Evolutionary conservation across 2,329 filamentous ascomycete genomes (phyloP), one percentile per base, ranked within the genome.

Genomic region (Berkeleyomyces basicola): DNA sequence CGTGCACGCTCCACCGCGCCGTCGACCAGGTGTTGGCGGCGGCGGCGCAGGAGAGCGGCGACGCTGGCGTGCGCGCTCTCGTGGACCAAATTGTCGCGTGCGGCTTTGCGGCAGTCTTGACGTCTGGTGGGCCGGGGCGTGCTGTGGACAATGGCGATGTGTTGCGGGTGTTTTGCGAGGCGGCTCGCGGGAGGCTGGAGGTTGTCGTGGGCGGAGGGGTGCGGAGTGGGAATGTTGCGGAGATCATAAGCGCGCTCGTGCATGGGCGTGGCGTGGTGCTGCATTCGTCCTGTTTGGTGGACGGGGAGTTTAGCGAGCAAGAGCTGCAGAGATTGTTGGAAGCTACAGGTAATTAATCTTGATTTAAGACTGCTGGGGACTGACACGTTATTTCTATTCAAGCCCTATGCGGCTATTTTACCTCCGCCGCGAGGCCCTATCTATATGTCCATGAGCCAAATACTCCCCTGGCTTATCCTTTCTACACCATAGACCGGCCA

Each of bases 1-100:
- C 69, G 14, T 77, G 76, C 66, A 74, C 80, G n/a, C 79, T 83
- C 65, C 80, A 82, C 69, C 76, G 81, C 14, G 81, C 81, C 1
- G 81, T 81, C 64, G 81, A 83, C 67, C 71, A 74, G 16, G 70
- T 81, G 9, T 67, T 78, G 2, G 70, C 64, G 7, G 57, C 66
- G 42, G 63, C 66, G 7, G 65, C 67, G 55, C 59, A 63, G 7
- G 43, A 36, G 7, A 40, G 47, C 1, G 58, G 47, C 23, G 42
- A 61, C 0, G 46, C 40, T 66, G 63, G 40, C 59, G 5, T 7
- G 47, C 70, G 68, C 67, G 57, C 65, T 1, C 70, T 70, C 1
- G 68, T 81, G 37, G 67, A 70, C 3, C 68, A 69, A 5, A 67
- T 82, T 10, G 66, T 67, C 0, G 58, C 11, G 3, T 76, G 76